phyloP scores from a whole-genome alignment of 1,284 basidiomycete species.

The Puccinia triticina region DNA sequence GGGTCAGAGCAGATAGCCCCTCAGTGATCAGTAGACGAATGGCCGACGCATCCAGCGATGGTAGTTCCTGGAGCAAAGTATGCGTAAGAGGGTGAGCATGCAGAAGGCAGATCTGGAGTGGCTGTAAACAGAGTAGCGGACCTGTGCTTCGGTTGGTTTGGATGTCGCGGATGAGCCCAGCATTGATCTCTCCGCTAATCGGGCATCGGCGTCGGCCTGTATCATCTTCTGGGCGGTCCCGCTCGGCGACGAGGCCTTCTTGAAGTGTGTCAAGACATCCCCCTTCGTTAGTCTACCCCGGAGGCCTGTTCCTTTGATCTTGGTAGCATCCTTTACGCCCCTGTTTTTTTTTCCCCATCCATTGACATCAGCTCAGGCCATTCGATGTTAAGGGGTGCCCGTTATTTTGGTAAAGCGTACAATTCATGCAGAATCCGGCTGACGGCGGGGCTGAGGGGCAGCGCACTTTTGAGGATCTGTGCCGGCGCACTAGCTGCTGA shows the following conservation, averaged over 20 bases:
- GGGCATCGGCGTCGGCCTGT: slow-evolving; percentile 22
- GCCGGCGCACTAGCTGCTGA: neutral
- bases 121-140: neutral
- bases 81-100: neutral
- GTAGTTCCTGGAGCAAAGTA: neutral
- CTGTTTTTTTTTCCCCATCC: slow-evolving; percentile 56
- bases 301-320: slow-evolving; percentile 61
- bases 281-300: slow-evolving; percentile 62
- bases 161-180: slow-evolving; percentile 10
- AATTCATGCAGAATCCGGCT: slow-evolving; percentile 29
- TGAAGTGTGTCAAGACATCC: slow-evolving; percentile 61
- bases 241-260: slow-evolving; percentile 55
- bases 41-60: slow-evolving; percentile 26
- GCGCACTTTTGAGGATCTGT: slow-evolving; percentile 15
- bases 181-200: slow-evolving; percentile 39
- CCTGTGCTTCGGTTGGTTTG: neutral
- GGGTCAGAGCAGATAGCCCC: slow-evolving; percentile 24
- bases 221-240: slow-evolving; percentile 53
- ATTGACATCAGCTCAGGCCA: slow-evolving; percentile 59
- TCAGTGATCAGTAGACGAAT: slow-evolving; percentile 39
- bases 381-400: neutral
- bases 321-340: slow-evolving; percentile 57
- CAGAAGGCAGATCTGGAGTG: neutral
- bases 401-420: neutral
- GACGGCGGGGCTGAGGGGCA: slow-evolving; percentile 50